phyloP scores from a whole-genome alignment of 2,329 filamentous ascomycete genomes.

The Cercospora nicotianae region DNA sequence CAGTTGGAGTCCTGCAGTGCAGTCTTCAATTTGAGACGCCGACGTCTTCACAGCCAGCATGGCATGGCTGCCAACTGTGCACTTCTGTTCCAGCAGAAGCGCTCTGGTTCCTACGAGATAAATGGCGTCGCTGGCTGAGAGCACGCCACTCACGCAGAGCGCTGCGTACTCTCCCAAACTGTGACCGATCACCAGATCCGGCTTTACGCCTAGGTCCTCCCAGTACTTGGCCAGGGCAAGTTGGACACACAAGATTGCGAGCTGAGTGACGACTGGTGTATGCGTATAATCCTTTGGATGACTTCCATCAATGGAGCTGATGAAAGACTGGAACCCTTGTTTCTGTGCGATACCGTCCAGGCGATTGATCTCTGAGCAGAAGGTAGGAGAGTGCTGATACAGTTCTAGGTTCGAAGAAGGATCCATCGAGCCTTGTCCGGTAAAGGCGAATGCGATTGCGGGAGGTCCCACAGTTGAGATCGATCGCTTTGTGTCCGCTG shows the following conservation, averaged over 20 bases:
- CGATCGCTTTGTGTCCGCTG: neutral
- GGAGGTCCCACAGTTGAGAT: slow-evolving; percentile 26
- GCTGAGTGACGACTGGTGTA: slow-evolving; percentile 37
- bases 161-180: slow-evolving; percentile 46
- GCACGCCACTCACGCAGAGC: slow-evolving; percentile 39
- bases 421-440: slow-evolving; percentile 42
- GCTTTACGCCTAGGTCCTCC: slow-evolving; percentile 34
- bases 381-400: slow-evolving; percentile 33
- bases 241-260: slow-evolving; percentile 44
- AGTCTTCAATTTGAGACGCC: slow-evolving; percentile 15
- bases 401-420: slow-evolving; percentile 35
- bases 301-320: slow-evolving; percentile 29
- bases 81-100: slow-evolving; percentile 33
- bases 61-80: slow-evolving; percentile 28
- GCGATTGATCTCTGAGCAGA: slow-evolving; percentile 36
- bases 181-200: slow-evolving; percentile 36
- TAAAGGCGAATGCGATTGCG: slow-evolving; percentile 43
- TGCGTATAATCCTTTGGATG: neutral
- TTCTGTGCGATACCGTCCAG: slow-evolving; percentile 35
- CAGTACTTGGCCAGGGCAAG: slow-evolving; percentile 42
- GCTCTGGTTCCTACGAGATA: slow-evolving; percentile 42
- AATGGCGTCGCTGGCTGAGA: slow-evolving; percentile 39
- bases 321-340: slow-evolving; percentile 39
- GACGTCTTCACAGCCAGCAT: slow-evolving; percentile 31
- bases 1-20: neutral